Evolutionary conservation across 2,329 filamentous ascomycete species (phyloP).

Genomic region (Pezicula neosporulosa): DNA sequence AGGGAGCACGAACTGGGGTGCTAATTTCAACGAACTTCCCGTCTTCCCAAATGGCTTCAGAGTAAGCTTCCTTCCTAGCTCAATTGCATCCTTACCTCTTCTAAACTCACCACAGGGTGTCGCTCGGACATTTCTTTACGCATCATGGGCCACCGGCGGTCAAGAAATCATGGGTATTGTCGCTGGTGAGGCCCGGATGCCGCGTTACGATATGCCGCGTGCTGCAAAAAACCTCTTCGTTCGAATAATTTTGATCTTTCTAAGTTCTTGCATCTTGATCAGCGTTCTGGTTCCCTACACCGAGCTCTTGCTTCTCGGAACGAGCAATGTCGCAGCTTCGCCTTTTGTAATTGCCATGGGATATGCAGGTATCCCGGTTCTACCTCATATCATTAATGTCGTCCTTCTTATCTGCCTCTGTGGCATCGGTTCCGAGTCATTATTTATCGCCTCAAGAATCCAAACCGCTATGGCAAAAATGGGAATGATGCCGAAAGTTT

Average conservation of each 20-base stretch:
- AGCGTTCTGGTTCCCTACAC: not conserved
- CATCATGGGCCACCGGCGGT: not conserved
- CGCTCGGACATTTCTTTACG: not conserved
- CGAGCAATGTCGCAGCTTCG: conserved; percentile 28
- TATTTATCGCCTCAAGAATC: not conserved
- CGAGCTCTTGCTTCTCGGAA: not conserved
- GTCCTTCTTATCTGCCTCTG: conserved; percentile 40
- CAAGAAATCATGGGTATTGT: not conserved
- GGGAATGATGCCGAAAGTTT: not conserved
- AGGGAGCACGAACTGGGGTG: not conserved
- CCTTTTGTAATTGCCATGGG: conserved; percentile 55
- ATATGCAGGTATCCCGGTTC: conserved; percentile 55
- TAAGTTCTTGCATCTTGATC: not conserved
- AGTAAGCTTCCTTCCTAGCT: not conserved
- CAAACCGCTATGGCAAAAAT: not conserved
- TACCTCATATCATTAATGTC: conserved; percentile 65
- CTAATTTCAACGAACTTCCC: not conserved
- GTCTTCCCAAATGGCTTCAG: not conserved
- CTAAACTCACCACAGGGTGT: not conserved
- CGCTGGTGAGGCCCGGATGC: not conserved
- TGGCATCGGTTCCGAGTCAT: not conserved
- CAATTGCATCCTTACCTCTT: not conserved
- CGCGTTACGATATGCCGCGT: not conserved
- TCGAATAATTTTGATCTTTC: not conserved
- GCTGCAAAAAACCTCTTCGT: not conserved